phyloP scores from a whole-genome alignment of 768 basidiomycete species.

The Tricholoma bakamatsutake region DNA sequence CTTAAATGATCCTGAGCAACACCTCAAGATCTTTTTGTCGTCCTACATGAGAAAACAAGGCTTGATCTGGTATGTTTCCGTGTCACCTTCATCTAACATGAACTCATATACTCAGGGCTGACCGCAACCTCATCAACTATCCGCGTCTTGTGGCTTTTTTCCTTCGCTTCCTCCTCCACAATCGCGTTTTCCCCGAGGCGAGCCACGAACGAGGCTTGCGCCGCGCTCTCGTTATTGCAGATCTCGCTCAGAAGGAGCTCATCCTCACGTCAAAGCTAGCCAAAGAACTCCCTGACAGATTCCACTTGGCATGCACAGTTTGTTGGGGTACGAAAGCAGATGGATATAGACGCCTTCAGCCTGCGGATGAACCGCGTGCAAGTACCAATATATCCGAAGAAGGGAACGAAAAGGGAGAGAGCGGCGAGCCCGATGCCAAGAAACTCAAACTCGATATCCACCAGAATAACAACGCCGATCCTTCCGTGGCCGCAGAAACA shows the following conservation, averaged over 20 bases:
- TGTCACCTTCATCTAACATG: neutral
- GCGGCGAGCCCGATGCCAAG: slow-evolving; percentile 11
- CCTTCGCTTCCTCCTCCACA: slow-evolving; percentile 53
- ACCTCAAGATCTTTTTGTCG: slow-evolving; percentile 61
- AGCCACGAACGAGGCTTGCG: slow-evolving; percentile 39
- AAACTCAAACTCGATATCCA: slow-evolving; percentile 11
- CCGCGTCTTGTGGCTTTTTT: slow-evolving; percentile 59
- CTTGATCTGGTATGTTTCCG: slow-evolving; percentile 51
- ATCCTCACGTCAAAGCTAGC: slow-evolving; percentile 42
- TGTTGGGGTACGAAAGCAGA: slow-evolving; percentile 46
- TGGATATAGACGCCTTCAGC: slow-evolving; percentile 26
- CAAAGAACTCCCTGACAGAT: slow-evolving; percentile 41
- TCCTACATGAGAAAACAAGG: slow-evolving; percentile 65
- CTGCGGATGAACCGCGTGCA: slow-evolving; percentile 7
- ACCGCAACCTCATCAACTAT: slow-evolving; percentile 40
- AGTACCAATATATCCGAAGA: slow-evolving; percentile 1
- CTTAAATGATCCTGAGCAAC: slow-evolving; percentile 53
- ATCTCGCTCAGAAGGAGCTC: slow-evolving; percentile 42
- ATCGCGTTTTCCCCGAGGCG: slow-evolving; percentile 45
- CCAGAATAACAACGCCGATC: slow-evolving; percentile 2
- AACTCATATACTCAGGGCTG: slow-evolving; percentile 26
- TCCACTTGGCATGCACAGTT: slow-evolving; percentile 42
- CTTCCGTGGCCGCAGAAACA: neutral
- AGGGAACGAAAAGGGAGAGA: neutral
- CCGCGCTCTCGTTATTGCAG: slow-evolving; percentile 37